A percentile compares a stretch with the other conserved stretches of the same genome.
Conservation (phyloP, 768 basidiomycete genomes). For the Hortiboletus campestris region DNA sequence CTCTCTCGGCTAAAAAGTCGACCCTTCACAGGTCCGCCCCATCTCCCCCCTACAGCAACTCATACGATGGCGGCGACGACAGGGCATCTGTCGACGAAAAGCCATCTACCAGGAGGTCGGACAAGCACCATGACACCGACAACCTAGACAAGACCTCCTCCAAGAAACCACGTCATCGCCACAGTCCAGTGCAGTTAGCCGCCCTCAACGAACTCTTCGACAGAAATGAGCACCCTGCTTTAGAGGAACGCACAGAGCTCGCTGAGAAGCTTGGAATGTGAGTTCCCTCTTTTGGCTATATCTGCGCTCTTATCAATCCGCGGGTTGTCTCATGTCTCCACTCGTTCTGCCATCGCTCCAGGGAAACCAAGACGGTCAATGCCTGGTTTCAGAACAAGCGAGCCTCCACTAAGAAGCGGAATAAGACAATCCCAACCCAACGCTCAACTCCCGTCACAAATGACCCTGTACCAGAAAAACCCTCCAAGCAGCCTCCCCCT, state of each 20-base stretch:
- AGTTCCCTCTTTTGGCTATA: slow-evolving; percentile 37
- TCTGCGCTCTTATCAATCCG: slow-evolving; percentile 19
- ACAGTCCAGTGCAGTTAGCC: slow-evolving; percentile 66
- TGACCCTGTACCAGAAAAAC: slow-evolving; percentile 20
- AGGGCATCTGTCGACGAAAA: slow-evolving; percentile 23
- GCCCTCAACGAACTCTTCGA: slow-evolving; percentile 80
- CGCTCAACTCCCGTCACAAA: slow-evolving; percentile 32
- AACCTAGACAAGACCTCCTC: slow-evolving; percentile 21
- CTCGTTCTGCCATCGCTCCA: slow-evolving; percentile 30
- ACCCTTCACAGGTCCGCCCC: slow-evolving; percentile 8
- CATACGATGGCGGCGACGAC: slow-evolving; percentile 24
- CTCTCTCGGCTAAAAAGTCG: slow-evolving; percentile 10
- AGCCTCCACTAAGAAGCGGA: slow-evolving; percentile 74
- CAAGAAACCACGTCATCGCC: slow-evolving; percentile 81
- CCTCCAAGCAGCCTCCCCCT: slow-evolving; percentile 26
- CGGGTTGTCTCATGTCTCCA: slow-evolving; percentile 7
- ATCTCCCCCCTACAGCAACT: slow-evolving; percentile 8
- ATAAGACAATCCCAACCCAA: slow-evolving; percentile 41
- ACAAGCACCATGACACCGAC: slow-evolving; percentile 27
- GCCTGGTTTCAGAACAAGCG: slow-evolving; percentile 89
- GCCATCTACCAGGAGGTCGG: slow-evolving; percentile 20
- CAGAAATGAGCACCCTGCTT: slow-evolving; percentile 68
- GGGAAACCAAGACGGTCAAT: slow-evolving; percentile 84
- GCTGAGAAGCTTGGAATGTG: slow-evolving; percentile 77
- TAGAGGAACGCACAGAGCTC: slow-evolving; percentile 64